Evolutionary conservation across 257 asterid genomes (phyloP).

Genomic region (Ajuga chamaepitys): DNA sequence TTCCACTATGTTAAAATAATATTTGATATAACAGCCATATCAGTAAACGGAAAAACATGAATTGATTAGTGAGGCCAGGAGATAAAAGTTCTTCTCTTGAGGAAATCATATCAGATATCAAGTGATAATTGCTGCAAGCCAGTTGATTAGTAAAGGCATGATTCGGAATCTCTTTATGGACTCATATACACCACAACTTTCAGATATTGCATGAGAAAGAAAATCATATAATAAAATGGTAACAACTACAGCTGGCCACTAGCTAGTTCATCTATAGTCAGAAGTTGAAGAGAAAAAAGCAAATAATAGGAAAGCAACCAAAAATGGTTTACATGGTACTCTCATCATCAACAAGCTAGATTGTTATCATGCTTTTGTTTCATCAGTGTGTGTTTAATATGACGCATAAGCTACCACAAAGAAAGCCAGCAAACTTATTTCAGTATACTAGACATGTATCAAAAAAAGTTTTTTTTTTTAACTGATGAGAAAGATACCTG

Average conservation of each 20-base stretch:
- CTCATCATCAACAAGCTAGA: conserved; percentile 8
- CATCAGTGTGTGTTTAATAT: neutral
- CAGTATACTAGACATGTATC: neutral
- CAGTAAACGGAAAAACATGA: neutral
- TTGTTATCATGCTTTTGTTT: neutral
- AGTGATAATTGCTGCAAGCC: conserved; percentile 1
- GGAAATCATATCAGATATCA: conserved; percentile 9
- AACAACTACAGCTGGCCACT: neutral
- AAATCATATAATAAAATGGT: neutral
- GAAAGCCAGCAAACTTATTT: conserved; percentile 1
- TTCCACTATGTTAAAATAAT: conserved; percentile 7
- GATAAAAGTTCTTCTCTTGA: conserved; percentile 1
- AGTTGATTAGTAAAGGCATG: conserved; percentile 1
- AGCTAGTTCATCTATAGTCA: neutral
- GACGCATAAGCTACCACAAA: neutral
- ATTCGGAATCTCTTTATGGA: neutral
- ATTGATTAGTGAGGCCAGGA: neutral
- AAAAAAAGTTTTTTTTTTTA: neutral
- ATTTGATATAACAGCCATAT: conserved; percentile 7
- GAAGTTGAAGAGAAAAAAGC: neutral
- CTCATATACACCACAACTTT: neutral
- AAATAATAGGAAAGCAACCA: conserved; percentile 2
- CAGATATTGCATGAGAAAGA: neutral
- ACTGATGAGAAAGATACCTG: conserved; percentile 41
- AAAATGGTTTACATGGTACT: neutral